Base-by-base conservation (phyloP, 768 basidiomycete species). In the Serpula lacrymans region DNA sequence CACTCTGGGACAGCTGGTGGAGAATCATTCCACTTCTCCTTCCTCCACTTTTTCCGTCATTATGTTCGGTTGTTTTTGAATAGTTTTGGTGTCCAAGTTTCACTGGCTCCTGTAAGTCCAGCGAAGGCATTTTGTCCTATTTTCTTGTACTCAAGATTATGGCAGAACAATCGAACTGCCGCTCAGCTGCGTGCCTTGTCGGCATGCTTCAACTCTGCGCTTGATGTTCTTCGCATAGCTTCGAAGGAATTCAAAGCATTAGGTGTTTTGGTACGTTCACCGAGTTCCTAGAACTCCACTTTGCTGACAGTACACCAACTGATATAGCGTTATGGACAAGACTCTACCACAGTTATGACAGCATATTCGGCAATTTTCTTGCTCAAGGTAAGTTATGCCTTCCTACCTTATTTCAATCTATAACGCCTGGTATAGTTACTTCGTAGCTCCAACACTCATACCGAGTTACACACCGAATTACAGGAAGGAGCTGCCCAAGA, bases 301-400 rank as follows among this genome's bases (percentile, higher is more conserved):
- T 28, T 27, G 30, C 39, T 34, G 40, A 36, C 28, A 35, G 27
- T 6, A 28, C 33, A 34, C 22, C 31, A 16, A 34, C 48, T 52
- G 25, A 53, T 41, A 12, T 57, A 90, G 88, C 82, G 83, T 32
- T 92, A 91, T 51, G 77, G 84, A 6, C 89, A 91, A 66, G 88
- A 91, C 57, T 83, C 85, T 4, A 78, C 88, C 45, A 82, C 84
- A 6, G 77, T 85, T 33, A 91, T 91, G 88, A 85, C 84, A 14
- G 89, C 87, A 18, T 91, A 91, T 53, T 79, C 84, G 34, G 88
- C 88, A 14, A 79, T 91, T 26, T 84, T 88, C 55, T 64, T 92
- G 47, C 67, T 91, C 49, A 82, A 74, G 72, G 89, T 85, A 55
- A 38, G 62, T 50, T n/a, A 24, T 16, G 17, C 6, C n/a, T 24